Evolutionary conservation across 768 basidiomycete species (phyloP).

Genomic region (Trametes cinnabarina): DNA sequence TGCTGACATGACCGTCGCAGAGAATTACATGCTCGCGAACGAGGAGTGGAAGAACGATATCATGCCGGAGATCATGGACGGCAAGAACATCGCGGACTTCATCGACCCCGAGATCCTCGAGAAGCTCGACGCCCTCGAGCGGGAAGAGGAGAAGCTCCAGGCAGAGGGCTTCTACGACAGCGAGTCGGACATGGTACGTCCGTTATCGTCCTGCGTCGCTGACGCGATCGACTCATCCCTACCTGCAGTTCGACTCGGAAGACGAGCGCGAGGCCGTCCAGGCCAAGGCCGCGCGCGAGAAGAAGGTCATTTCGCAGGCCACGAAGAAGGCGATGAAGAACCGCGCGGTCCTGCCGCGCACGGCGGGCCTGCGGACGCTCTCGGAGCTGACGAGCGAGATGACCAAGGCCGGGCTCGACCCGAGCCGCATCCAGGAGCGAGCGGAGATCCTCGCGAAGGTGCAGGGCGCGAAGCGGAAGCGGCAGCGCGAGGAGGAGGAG

Average conservation of each 20-base stretch:
- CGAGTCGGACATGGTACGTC: conserved; percentile 79
- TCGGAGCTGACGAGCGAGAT: conserved; percentile 76
- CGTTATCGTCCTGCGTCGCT: neutral
- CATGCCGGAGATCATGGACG: conserved; percentile 98
- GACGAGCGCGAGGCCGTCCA: conserved; percentile 75
- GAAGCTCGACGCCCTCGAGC: conserved; percentile 94
- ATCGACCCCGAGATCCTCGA: conserved; percentile 97
- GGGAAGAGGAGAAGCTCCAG: conserved; percentile 92
- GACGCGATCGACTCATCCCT: no score
- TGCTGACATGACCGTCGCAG: conserved; percentile 49
- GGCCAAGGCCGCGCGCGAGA: conserved; percentile 53
- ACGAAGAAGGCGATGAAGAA: conserved; percentile 89
- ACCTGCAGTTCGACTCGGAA: conserved; percentile 51
- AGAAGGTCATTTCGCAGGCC: conserved; percentile 71
- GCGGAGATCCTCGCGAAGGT: conserved; percentile 79
- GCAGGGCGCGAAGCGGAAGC: conserved; percentile 67
- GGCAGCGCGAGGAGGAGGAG: conserved; percentile 58
- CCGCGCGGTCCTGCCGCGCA: conserved; percentile 73
- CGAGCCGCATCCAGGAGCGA: conserved; percentile 84
- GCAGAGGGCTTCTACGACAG: conserved; percentile 93
- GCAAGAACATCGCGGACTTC: conserved; percentile 98
- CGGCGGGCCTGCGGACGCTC: conserved; percentile 63
- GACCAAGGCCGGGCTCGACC: conserved; percentile 87
- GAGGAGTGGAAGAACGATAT: conserved; percentile 94
- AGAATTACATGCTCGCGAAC: conserved; percentile 85